Base-by-base conservation (phyloP, 768 basidiomycete species). In the Russula vinacea region DNA sequence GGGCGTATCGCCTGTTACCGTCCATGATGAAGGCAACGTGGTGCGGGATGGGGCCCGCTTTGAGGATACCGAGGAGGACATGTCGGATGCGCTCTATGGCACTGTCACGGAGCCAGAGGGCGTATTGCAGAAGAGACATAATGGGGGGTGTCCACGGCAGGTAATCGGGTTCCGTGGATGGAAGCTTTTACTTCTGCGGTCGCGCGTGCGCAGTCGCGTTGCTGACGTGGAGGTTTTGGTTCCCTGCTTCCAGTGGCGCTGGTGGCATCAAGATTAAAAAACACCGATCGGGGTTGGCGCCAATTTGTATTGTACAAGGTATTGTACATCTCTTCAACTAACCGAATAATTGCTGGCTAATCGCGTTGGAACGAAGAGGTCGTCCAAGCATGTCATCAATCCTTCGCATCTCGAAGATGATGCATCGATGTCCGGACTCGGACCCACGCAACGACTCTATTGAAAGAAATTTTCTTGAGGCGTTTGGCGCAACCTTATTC, bases 1-100 rank as follows among this genome's bases (percentile, higher is more conserved):
- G 80, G 1, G 97, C 95, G 72, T 91, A 96, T 13, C 97, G 81
- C 58, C 97, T 79, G 74, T 98, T 98, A 4, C 97, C 97, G 72
- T 99, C 97, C 94, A 99, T 95, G 32, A 96, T 87, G 73, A 99
- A 95, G 2, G 90, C 94, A 33, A 98, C 83, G 77, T 99, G 97
- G 49, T 78, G 75, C 0, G 97, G 97, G 10, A 95, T 81, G 0
- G 96, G 95, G 0, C 94, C 95, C 2, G 89, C 79, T 0, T 88
- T 78, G 51, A 99, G 82, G 22, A 94, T 75, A 63, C 76, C 76
- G 52, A 95, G 79, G 29, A 94, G 72, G 19, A 84, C 72, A 62
- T 81, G 77, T 22, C 78, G 78, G 13, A 76, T 74, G 50, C 64
- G 67, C 42, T 62, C 63, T 33, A 69, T 19, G 29, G 62, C 62